phyloP scores from a whole-genome alignment of 768 basidiomycete species.

The Amanita fuliginea region DNA sequence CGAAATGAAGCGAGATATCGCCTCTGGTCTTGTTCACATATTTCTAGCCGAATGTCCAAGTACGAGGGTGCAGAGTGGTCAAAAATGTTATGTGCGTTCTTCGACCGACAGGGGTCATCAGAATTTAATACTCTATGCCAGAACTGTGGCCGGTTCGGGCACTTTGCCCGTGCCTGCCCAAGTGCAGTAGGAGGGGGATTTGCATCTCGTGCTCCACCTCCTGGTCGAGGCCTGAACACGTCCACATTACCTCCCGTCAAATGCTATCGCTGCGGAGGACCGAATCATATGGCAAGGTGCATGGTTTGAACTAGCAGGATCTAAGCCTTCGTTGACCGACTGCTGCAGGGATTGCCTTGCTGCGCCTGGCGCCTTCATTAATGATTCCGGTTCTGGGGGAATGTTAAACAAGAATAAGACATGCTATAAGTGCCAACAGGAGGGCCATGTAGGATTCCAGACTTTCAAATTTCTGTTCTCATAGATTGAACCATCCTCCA shows the following conservation, averaged over 20 bases:
- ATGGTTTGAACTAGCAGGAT: constrained; percentile 3
- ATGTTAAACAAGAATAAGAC: constrained; percentile 60
- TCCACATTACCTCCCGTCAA: constrained; percentile 74
- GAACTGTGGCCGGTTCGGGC: constrained; percentile 78
- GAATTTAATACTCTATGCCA: constrained; percentile 13
- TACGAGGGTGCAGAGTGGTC: constrained; percentile 55
- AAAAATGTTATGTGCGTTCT: constrained; percentile 74
- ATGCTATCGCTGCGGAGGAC: constrained; percentile 84
- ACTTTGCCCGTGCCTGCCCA: constrained; percentile 71
- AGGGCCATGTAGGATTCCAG: constrained; percentile 60
- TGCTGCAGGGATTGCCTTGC: constrained; percentile 64
- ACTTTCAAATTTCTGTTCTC: background rate
- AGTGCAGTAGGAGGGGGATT: constrained; percentile 35
- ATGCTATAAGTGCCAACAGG: constrained; percentile 82
- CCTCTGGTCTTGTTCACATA: constrained; percentile 1
- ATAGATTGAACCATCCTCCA: constrained; percentile 13
- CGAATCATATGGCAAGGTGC: constrained; percentile 80
- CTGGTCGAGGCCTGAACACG: constrained; percentile 65
- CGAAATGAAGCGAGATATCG: background rate
- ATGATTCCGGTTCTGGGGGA: constrained; percentile 31
- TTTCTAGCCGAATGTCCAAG: constrained; percentile 67
- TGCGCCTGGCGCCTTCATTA: constrained; percentile 43
- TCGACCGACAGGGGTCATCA: background rate
- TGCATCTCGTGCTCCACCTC: constrained; percentile 59
- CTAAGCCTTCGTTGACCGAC: background rate